Base-by-base conservation (phyloP, 2,329 filamentous ascomycete genomes). In the Moelleriella libera region DNA sequence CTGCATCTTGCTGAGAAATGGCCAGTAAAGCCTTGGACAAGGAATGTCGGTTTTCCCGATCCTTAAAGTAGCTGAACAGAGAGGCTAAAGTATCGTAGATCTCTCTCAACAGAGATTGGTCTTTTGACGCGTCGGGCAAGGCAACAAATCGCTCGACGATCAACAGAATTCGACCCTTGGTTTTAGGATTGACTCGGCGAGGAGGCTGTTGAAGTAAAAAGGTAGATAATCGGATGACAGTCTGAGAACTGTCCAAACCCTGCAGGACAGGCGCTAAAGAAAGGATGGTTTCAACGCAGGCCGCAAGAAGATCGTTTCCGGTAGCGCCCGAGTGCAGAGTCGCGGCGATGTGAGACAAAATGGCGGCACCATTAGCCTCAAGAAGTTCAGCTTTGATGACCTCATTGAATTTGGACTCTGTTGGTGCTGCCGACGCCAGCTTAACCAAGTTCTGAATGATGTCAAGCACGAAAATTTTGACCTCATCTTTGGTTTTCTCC, bases 61-160 rank as follows among this genome's bases (percentile, higher is more conserved):
- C 89, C 55, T 82, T 86, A 68, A 97, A 90, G 60, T 89, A 95
- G 47, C 87, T 85, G 60, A 95, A 97, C 34, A 97, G 74, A 0
- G 85, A 82, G 4, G 85, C 83, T 8, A 92, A 66, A 0, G 86
- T 86, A 43, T 78, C 71, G 60, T 85, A 94, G 1, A 94, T 77
- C 37, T 76, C 72, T 43, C 74, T 67, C 45, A 78, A 78, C 12
- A 90, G 66, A 9, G 45, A 44, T 29, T 74, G 54, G 34, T 65
- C 60, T 46, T 64, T 57, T 11, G 53, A 54, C 2, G 60, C 70
- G 5, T 64, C 57, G 45, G 84, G 72, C 2, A 85, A 68, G 7
- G 80, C 78, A 43, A 95, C 74, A 53, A 96, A 94, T 51, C 83
- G 79, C 59, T 92, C 80, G 14, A 97, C 67, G 46, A 94, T 86